These are phyloP conservation scores for Nigrospora osmanthi DNA, from an alignment of 2,329 filamentous ascomycete species.

Conservation along the genomic window DNA sequence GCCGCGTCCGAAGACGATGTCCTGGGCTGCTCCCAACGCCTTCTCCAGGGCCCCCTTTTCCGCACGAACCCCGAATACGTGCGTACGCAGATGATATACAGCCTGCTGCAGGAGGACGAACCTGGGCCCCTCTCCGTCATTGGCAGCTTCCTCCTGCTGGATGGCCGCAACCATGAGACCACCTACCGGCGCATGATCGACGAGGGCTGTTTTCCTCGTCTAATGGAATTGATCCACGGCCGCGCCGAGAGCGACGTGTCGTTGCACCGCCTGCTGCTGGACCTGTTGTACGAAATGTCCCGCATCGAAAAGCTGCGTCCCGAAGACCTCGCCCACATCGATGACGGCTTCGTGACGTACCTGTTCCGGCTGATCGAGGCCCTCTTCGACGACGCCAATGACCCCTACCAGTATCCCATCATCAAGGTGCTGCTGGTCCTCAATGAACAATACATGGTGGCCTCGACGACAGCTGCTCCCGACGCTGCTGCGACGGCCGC, in stretches of 20 bases:
- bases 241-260: conserved; percentile 57
- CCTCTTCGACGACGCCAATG: conserved; percentile 76
- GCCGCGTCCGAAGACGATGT: conserved; percentile 72
- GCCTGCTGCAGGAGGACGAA: conserved; percentile 85
- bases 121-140: conserved; percentile 72
- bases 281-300: conserved; percentile 94
- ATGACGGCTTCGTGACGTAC: conserved; percentile 75
- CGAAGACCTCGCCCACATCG: conserved; percentile 68
- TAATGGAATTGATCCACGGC: conserved; percentile 72
- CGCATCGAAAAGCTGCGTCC: conserved; percentile 74
- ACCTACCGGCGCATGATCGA: conserved; percentile 83
- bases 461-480: conserved; percentile 44
- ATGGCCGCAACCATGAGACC: conserved; percentile 70
- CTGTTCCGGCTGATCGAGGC: conserved; percentile 85
- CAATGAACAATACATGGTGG: conserved; percentile 97
- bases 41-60: conserved; percentile 73
- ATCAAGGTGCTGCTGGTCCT: conserved; percentile 92
- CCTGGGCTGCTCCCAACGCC: conserved; percentile 68
- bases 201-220: conserved; percentile 73
- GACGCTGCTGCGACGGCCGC: conserved; percentile 31
- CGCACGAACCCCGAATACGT: conserved; percentile 73
- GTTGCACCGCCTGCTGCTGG: conserved; percentile 73
- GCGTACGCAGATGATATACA: conserved; percentile 85
- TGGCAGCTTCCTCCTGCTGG: conserved; percentile 75
- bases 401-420: conserved; percentile 93